Percentiles rank a stretch among this genome's conserved stretches.
Evolutionary conservation across 2,329 filamentous ascomycete genomes (phyloP).

Genomic region (Penicillium verrucosum): DNA sequence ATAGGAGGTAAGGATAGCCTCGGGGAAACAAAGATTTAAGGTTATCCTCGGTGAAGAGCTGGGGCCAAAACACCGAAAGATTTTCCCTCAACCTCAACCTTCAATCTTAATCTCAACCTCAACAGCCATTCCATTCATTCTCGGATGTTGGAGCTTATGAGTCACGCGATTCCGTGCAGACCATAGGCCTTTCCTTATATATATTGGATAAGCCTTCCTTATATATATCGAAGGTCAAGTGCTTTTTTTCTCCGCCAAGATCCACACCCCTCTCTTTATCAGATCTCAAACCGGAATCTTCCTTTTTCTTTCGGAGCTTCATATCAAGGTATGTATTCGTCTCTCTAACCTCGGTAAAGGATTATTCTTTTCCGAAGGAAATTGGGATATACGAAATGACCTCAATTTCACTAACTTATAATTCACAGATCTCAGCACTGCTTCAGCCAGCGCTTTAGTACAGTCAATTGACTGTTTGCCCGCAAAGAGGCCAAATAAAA

Average conservation of each 20-base stretch:
- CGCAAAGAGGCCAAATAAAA: not conserved
- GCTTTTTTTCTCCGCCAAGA: conserved; percentile 12
- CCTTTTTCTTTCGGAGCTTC: not conserved
- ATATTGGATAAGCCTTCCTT: not conserved
- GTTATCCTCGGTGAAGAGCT: conserved; percentile 24
- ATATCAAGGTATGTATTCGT: not conserved
- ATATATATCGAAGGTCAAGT: not conserved
- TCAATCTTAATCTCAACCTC: conserved; percentile 10
- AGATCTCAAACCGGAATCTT: conserved; percentile 18
- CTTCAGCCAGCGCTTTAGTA: not conserved
- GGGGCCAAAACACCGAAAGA: conserved; percentile 13
- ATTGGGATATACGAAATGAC: not conserved
- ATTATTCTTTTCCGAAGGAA: not conserved
- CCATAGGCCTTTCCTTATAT: not conserved
- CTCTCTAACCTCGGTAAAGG: not conserved
- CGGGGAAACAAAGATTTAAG: conserved; percentile 1
- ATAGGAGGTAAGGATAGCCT: not conserved
- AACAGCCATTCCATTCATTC: conserved; percentile 1
- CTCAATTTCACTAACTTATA: not conserved
- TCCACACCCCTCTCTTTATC: conserved; percentile 14
- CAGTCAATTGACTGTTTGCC: not conserved
- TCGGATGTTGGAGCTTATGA: not conserved
- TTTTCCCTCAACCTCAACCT: conserved; percentile 14
- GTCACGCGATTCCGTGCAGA: not conserved
- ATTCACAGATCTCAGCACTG: not conserved